phyloP scores from a whole-genome alignment of 352 stramenopile genomes.

The Phytophthora boehmeriae region DNA sequence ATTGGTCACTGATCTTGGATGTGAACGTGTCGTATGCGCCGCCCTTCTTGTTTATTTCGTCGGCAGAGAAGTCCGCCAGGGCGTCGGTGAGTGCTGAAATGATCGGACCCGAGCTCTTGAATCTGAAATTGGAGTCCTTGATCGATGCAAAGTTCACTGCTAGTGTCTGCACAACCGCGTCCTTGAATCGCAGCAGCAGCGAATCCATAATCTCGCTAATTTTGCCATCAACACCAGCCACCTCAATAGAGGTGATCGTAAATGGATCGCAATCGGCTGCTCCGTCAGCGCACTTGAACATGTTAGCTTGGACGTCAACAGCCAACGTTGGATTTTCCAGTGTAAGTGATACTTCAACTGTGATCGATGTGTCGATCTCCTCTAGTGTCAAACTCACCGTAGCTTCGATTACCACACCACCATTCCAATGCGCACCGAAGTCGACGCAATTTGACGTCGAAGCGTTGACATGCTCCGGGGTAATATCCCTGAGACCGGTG shows the following conservation, averaged over 20 bases:
- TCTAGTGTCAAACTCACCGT: constrained; percentile 44
- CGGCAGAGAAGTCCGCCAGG: constrained; percentile 45
- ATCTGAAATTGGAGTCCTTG: constrained; percentile 48
- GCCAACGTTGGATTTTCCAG: constrained; percentile 38
- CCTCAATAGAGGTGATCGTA: constrained; percentile 47
- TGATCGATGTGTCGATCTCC: constrained; percentile 44
- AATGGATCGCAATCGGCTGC: constrained; percentile 49
- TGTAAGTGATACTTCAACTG: constrained; percentile 36
- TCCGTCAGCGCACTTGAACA: constrained; percentile 37
- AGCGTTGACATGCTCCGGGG: constrained; percentile 47
- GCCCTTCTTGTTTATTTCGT: constrained; percentile 65
- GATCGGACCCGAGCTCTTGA: constrained; percentile 41
- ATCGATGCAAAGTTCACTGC: constrained; percentile 49
- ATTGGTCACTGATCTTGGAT: constrained; percentile 36
- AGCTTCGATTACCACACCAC: constrained; percentile 34
- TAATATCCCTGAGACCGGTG: constrained; percentile 41
- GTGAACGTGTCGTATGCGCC: constrained; percentile 53
- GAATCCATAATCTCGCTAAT: constrained; percentile 41
- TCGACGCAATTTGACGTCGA: constrained; percentile 36
- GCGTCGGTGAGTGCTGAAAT: constrained; percentile 48
- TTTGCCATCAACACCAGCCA: constrained; percentile 36
- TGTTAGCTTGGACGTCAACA: constrained; percentile 29
- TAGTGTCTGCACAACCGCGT: constrained; percentile 35
- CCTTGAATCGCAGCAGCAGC: constrained; percentile 34
- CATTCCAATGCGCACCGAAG: constrained; percentile 45